Evolutionary conservation across 257 asterid genomes (phyloP).

Genomic region (Leonotis leonurus): DNA sequence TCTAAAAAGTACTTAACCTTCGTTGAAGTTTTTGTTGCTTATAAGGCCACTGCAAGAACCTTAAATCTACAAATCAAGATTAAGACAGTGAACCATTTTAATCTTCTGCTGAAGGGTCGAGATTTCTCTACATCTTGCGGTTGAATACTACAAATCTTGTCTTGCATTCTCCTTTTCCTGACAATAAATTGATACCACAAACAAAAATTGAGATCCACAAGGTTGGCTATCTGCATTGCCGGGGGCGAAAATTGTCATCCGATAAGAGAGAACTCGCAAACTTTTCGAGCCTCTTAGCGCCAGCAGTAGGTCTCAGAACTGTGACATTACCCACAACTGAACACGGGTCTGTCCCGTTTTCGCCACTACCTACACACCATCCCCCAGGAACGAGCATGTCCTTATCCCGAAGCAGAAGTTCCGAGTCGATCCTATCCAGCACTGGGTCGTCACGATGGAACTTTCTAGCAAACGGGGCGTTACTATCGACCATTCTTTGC

Average conservation of each 20-base stretch:
- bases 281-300: slow-evolving; percentile 77
- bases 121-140: slow-evolving; percentile 10
- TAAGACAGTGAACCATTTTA: slow-evolving; percentile 3
- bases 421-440: slow-evolving; percentile 61
- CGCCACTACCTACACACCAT: slow-evolving; percentile 65
- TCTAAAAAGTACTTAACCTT: slow-evolving; percentile 4
- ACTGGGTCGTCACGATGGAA: slow-evolving; percentile 76
- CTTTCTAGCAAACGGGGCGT: slow-evolving; percentile 89
- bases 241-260: slow-evolving; percentile 49
- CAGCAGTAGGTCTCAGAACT: slow-evolving; percentile 58
- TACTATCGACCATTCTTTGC: slow-evolving; percentile 72
- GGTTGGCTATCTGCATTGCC: slow-evolving; percentile 59
- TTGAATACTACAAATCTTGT: not conserved
- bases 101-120: not conserved
- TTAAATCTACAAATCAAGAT: not conserved
- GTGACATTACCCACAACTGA: slow-evolving; percentile 54
- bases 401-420: slow-evolving; percentile 55
- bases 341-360: slow-evolving; percentile 82
- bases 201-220: slow-evolving; percentile 8
- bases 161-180: slow-evolving; percentile 5
- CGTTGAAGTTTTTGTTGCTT: no score
- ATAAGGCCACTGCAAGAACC: not conserved
- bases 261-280: slow-evolving; percentile 56
- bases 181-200: slow-evolving; percentile 7
- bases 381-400: slow-evolving; percentile 89